Conservation (phyloP, 2,329 filamentous ascomycete genomes). For the Dactylellina leptospora region DNA sequence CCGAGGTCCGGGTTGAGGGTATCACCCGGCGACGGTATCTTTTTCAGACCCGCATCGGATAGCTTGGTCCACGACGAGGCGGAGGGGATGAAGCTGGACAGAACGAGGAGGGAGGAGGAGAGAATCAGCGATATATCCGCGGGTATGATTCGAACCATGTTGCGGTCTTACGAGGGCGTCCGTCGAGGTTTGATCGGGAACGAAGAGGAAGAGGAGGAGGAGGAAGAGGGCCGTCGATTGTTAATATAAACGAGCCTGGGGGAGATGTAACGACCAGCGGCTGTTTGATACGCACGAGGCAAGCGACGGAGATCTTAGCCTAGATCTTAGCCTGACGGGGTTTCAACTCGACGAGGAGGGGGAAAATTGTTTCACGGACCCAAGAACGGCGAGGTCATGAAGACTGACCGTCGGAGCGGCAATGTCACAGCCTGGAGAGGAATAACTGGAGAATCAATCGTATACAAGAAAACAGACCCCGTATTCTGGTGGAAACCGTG, state of each 20-base stretch:
- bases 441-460: background rate
- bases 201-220: slow-evolving; percentile 10
- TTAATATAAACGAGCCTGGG: slow-evolving; percentile 18
- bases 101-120: slow-evolving; percentile 34
- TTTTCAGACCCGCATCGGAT: slow-evolving; percentile 76
- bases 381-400: slow-evolving; percentile 7
- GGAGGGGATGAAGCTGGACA: slow-evolving; percentile 41
- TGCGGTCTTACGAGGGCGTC: slow-evolving; percentile 37
- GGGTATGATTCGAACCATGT: slow-evolving; percentile 43
- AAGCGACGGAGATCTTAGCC: slow-evolving; percentile 11
- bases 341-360: background rate
- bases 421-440: background rate
- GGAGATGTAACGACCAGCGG: slow-evolving; percentile 18
- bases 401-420: background rate
- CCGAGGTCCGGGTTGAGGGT: slow-evolving; percentile 79
- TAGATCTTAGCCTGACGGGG: background rate
- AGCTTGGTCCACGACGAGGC: slow-evolving; percentile 61
- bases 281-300: slow-evolving; percentile 13
- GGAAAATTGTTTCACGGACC: slow-evolving; percentile 22
- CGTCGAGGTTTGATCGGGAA: no score
- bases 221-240: background rate
- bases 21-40: slow-evolving; percentile 74
- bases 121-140: slow-evolving; percentile 37
- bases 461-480: background rate
- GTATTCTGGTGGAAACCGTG: slow-evolving; percentile 18